These are phyloP conservation scores for Tetrapyrgos nigripes DNA, from an alignment of 1,284 basidiomycete genomes.

Conservation along the genomic window DNA sequence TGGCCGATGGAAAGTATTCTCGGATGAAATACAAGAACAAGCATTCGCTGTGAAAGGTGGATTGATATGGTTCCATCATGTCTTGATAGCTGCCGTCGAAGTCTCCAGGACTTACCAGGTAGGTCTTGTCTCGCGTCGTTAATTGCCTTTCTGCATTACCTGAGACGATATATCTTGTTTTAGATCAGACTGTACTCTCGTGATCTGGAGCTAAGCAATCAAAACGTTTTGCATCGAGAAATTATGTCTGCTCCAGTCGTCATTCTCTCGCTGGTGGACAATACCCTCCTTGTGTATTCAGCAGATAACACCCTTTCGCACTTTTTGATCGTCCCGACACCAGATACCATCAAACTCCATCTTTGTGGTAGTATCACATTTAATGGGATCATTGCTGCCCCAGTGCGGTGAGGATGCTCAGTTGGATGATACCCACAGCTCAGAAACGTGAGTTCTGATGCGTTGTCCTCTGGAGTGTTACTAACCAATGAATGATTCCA, in stretches of 20 bases:
- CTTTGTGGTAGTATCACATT: constrained; percentile 97
- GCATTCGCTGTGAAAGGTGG: constrained; percentile 91
- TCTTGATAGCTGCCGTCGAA: constrained; percentile 91
- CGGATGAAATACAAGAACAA: constrained; percentile 86
- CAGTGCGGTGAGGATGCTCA: constrained; percentile 86
- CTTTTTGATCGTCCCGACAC: constrained; percentile 89
- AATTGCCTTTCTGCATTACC: background rate
- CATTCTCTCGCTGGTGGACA: constrained; percentile 92
- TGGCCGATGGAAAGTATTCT: constrained; percentile 95
- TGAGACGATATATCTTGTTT: background rate
- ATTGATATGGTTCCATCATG: constrained; percentile 96
- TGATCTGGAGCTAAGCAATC: constrained; percentile 88
- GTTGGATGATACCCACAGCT: constrained; percentile 95
- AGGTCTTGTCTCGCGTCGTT: constrained; percentile 24
- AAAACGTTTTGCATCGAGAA: constrained; percentile 87
- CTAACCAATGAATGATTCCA: constrained; percentile 41
- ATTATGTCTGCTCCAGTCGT: constrained; percentile 81
- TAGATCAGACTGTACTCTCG: constrained; percentile 96
- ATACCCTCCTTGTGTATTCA: constrained; percentile 96
- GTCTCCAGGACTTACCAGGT: constrained; percentile 83
- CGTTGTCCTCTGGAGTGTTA: background rate
- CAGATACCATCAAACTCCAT: constrained; percentile 85
- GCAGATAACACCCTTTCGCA: constrained; percentile 96
- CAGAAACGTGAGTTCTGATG: constrained; percentile 80
- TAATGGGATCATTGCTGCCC: constrained; percentile 91